Evolutionary conservation across 1,284 basidiomycete genomes (phyloP).

Genomic region (Leccinum huronense): DNA sequence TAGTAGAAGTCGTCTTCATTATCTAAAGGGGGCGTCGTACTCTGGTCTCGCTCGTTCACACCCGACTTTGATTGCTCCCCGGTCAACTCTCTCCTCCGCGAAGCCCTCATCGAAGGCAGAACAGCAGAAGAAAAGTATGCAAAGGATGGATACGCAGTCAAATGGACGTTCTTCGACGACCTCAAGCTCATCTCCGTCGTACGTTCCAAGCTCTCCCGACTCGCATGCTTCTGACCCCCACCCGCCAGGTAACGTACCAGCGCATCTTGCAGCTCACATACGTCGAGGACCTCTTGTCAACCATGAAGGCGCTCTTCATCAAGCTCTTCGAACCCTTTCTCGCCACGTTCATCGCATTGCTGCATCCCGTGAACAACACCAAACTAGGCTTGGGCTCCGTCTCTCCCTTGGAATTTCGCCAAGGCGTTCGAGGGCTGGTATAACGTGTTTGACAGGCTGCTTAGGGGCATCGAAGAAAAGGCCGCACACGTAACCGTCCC

Average conservation of each 20-base stretch:
- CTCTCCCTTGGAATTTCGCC: constrained; percentile 62
- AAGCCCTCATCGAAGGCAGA: constrained; percentile 85
- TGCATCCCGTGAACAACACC: constrained; percentile 58
- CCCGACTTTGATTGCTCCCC: constrained; percentile 77
- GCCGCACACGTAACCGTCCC: constrained; percentile 54
- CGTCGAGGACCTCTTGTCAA: constrained; percentile 81
- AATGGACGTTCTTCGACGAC: constrained; percentile 92
- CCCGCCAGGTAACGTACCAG: constrained; percentile 87
- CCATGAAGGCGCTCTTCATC: constrained; percentile 79
- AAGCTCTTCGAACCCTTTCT: constrained; percentile 84
- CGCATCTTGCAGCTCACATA: constrained; percentile 95
- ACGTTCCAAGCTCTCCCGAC: constrained; percentile 42
- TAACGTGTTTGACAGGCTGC: constrained; percentile 71
- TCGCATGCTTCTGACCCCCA: background rate
- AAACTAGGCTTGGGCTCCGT: constrained; percentile 40
- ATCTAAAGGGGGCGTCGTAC: constrained; percentile 71
- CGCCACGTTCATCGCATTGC: constrained; percentile 75
- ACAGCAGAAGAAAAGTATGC: constrained; percentile 79
- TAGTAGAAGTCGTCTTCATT: too few relatives aligned
- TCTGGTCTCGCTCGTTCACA: constrained; percentile 92
- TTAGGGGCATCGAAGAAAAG: constrained; percentile 74
- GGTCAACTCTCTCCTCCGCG: constrained; percentile 85
- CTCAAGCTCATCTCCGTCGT: constrained; percentile 94
- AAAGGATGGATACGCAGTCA: constrained; percentile 88
- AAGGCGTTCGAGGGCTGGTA: constrained; percentile 83